These are phyloP conservation scores for Domatiomyces globalis DNA, from an alignment of 2,329 filamentous ascomycete species.

Conservation along the genomic window DNA sequence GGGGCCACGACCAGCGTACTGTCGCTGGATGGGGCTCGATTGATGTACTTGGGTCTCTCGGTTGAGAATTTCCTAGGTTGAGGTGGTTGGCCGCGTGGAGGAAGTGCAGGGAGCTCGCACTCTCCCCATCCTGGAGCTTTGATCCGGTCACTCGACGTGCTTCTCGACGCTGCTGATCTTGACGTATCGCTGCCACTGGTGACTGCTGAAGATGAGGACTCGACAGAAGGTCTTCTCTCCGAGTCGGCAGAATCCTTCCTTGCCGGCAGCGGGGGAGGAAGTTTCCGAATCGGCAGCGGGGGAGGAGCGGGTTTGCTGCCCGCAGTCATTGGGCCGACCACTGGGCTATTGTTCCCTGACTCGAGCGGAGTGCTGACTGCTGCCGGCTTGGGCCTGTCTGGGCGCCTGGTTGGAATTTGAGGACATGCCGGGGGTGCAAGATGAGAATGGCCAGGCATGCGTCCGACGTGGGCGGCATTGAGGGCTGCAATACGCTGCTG, in stretches of 20 bases:
- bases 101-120: constrained; percentile 39
- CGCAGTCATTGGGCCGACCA: constrained; percentile 2
- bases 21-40: constrained; percentile 24
- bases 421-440: constrained; percentile 12
- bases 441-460: constrained; percentile 19
- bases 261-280: constrained; percentile 33
- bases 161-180: constrained; percentile 1
- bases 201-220: constrained; percentile 27
- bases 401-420: constrained; percentile 20
- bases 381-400: constrained; percentile 18
- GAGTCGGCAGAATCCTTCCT: constrained; percentile 27
- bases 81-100: constrained; percentile 28
- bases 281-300: constrained; percentile 11
- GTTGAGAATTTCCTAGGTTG: constrained; percentile 19
- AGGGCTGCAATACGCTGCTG: constrained; percentile 34
- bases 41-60: constrained; percentile 26
- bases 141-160: constrained; percentile 24
- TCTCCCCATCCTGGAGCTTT: constrained; percentile 45
- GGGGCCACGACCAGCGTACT: constrained; percentile 9
- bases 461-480: constrained; percentile 30
- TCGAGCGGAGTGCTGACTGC: constrained; percentile 24
- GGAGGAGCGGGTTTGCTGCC: constrained; percentile 18
- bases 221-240: constrained; percentile 28
- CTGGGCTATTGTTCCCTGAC: constrained; percentile 21
- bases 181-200: constrained; percentile 2